These are phyloP conservation scores for Xylaria sp. DNA, from an alignment of 2,329 filamentous ascomycete genomes.

Conservation along the genomic window DNA sequence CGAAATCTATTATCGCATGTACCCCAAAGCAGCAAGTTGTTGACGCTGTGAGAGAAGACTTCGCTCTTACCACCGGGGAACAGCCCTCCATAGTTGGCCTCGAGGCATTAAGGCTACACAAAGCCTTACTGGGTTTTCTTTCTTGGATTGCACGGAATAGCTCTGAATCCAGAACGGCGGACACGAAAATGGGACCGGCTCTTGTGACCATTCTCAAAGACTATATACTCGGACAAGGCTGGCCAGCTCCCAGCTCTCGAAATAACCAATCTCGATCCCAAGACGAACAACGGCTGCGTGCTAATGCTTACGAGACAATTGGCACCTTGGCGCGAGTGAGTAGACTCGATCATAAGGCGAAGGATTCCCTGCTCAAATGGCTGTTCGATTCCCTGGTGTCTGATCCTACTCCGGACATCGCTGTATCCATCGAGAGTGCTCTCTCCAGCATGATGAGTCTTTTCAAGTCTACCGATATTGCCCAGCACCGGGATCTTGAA, in stretches of 20 bases:
- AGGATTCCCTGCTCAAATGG: conserved; percentile 73
- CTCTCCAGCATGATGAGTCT: conserved; percentile 75
- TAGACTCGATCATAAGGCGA: conserved; percentile 62
- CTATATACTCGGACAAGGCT: conserved; percentile 84
- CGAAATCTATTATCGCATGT: conserved; percentile 80
- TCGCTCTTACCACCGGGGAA: conserved; percentile 53
- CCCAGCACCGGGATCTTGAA: conserved; percentile 54
- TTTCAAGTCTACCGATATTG: conserved; percentile 51
- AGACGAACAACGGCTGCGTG: conserved; percentile 75
- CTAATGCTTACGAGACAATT: conserved; percentile 89
- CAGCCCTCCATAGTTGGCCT: conserved; percentile 65
- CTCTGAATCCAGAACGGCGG: conserved; percentile 62
- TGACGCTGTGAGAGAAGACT: conserved; percentile 75
- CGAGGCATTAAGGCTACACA: conserved; percentile 82
- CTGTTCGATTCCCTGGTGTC: conserved; percentile 85
- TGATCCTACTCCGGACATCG: conserved; percentile 79
- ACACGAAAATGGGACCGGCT: conserved; percentile 72
- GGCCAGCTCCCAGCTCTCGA: conserved; percentile 69
- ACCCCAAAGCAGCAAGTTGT: conserved; percentile 75
- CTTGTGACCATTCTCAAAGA: conserved; percentile 75
- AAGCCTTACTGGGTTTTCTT: conserved; percentile 85
- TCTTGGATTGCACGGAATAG: conserved; percentile 87
- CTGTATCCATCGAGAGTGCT: conserved; percentile 89
- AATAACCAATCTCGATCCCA: conserved; percentile 61
- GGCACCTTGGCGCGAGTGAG: conserved; percentile 80